Percentiles rank a stretch among this genome's conserved stretches.
phyloP scores from a whole-genome alignment of 2,329 filamentous ascomycete species.

The Ophiocordyceps sinensis region DNA sequence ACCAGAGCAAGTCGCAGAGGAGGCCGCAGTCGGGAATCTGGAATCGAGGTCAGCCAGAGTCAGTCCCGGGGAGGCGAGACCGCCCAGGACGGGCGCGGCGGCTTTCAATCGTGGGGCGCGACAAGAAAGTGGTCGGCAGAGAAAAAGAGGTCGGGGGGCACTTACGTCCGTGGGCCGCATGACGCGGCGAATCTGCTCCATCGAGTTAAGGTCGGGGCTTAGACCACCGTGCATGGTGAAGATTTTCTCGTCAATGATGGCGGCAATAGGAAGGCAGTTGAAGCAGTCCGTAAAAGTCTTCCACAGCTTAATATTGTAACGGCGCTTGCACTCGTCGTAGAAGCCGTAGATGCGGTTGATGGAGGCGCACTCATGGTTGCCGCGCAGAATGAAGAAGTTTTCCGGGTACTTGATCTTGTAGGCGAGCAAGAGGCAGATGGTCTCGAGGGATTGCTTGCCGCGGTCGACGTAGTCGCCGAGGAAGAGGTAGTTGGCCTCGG shows the following conservation, averaged over 20 bases:
- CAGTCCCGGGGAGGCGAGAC: not conserved
- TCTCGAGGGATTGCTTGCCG: constrained; percentile 98
- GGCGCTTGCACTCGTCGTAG: constrained; percentile 98
- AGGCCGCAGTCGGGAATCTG: constrained; percentile 97
- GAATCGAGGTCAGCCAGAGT: not conserved
- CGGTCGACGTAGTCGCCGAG: constrained; percentile 97
- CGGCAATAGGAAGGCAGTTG: constrained; percentile 95
- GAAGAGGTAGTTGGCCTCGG: constrained; percentile 98
- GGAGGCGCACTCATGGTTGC: constrained; percentile 97
- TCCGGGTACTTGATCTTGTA: constrained; percentile 99
- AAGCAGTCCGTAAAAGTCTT: constrained; percentile 99
- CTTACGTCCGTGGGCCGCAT: constrained; percentile 98
- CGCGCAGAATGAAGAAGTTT: constrained; percentile 97
- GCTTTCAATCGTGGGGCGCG: not conserved
- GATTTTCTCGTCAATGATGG: constrained; percentile 99
- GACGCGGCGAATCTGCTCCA: constrained; percentile 98
- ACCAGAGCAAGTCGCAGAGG: constrained; percentile 95
- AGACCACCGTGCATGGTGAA: constrained; percentile 99
- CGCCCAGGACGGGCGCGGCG: not conserved
- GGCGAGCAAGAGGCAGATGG: constrained; percentile 86
- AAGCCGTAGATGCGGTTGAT: constrained; percentile 99
- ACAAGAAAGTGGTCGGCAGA: no score
- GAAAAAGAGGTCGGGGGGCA: constrained; percentile 11
- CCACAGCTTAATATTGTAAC: constrained; percentile 99
- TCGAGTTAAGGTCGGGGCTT: constrained; percentile 94